Evolutionary conservation across 2,329 filamentous ascomycete genomes (phyloP), one percentile per base, ranked within the genome.

Genomic region (Aspergillus fructus): DNA sequence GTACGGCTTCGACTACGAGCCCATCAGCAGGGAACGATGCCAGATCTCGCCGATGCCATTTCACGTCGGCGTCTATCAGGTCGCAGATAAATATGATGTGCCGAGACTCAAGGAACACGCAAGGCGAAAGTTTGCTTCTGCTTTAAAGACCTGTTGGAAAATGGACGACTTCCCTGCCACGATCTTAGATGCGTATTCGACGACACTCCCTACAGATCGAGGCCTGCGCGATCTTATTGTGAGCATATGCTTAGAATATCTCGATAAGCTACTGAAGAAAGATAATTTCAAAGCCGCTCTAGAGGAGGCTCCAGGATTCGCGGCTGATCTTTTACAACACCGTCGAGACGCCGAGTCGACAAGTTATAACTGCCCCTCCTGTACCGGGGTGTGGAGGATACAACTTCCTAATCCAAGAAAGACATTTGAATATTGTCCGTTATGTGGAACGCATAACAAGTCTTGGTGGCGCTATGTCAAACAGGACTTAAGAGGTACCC

Each of bases 11-110:
- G 58, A 65, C 12, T 66, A 69, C 46, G 58, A 64, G 42, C 63
- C 45, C 52, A 66, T 60, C 23, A 45, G 56, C 4, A 57, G 55
- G 34, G 45, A 65, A 4, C 54, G 45, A 8, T 56, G 54, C 27
- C 59, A 50, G 12, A 48, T 50, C 13, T 65, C 62, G 11, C 59
- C 64, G 11, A 64, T 68, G 59, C 42, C 66, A 8, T 64, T 69
- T 19, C 56, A 66, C 55, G 56, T 62, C 43, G 63, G 61, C 43
- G 56, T 69, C 6, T 70, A 68, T 48, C 55, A 63, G 24, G 46
- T 67, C 17, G 64, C 59, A 6, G 66, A 69, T 34, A 71, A 67
- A 59, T 70, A 69, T 39, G 54, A 23, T 5, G 48, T 69, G 24
- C 51, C 59, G 1, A 42, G 42, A 17, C 53, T 69, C 3, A 69